Percentiles rank a stretch among this genome's conserved stretches.
Conservation (phyloP, 768 basidiomycete genomes). For the Auricularia heimuer region DNA sequence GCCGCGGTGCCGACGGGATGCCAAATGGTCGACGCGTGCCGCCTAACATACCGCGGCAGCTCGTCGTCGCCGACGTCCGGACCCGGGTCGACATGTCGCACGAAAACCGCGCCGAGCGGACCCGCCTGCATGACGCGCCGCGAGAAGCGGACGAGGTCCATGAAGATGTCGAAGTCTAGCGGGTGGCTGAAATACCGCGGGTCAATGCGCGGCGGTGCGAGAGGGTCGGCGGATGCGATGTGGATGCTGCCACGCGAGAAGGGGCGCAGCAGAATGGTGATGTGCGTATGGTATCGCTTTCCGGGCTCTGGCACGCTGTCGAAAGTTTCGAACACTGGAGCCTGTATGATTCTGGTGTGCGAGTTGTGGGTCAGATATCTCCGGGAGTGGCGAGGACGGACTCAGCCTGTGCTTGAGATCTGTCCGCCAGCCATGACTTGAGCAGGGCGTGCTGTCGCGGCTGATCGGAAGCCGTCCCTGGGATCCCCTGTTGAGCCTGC, state of each 20-base stretch:
- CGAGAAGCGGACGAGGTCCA: constrained; percentile 10
- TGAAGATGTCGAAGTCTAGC: constrained; percentile 15
- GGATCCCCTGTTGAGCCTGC: background rate
- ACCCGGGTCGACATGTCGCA: background rate
- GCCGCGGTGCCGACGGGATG: constrained; percentile 5
- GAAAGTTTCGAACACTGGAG: constrained; percentile 5
- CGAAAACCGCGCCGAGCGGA: background rate
- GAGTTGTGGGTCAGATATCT: no score
- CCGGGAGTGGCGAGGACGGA: background rate
- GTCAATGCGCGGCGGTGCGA: constrained; percentile 35
- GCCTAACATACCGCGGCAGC: background rate
- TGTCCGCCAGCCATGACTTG: background rate
- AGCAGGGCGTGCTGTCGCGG: background rate
- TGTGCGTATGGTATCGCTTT: constrained; percentile 27
- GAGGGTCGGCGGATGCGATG: constrained; percentile 34
- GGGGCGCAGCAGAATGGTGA: constrained; percentile 31
- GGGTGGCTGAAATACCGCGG: constrained; percentile 28
- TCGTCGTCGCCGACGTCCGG: background rate
- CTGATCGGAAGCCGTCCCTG: background rate
- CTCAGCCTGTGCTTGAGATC: background rate
- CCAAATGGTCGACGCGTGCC: background rate
- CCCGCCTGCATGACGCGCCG: background rate
- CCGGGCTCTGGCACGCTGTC: constrained; percentile 19
- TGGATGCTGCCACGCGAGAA: constrained; percentile 38
- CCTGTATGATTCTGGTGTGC: background rate